A percentile compares a stretch with the other conserved stretches of the same genome.
Conservation (phyloP, 148 eudicot species). For the Fallopia convolvulus region DNA sequence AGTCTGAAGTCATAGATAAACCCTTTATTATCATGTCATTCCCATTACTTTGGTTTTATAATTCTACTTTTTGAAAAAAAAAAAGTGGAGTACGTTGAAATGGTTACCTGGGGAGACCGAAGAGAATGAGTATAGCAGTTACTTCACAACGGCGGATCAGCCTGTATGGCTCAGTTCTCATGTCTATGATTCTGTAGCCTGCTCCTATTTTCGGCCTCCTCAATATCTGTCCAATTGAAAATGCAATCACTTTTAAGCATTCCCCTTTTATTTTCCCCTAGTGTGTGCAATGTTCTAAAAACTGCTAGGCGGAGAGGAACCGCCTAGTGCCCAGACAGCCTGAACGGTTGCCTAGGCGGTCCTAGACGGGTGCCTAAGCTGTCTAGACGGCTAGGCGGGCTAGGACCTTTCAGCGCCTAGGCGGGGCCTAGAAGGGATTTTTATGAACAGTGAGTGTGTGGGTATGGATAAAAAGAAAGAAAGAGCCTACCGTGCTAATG, state of each 20-base stretch:
- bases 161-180: conserved; percentile 18
- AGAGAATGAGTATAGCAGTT: conserved; percentile 18
- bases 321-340: no score
- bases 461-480: neutral
- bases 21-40: neutral
- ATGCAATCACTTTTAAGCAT: neutral
- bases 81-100: neutral
- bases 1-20: conserved; percentile 8
- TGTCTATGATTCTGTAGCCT: conserved; percentile 13
- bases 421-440: no score
- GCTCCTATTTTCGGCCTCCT: conserved; percentile 18
- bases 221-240: conserved; percentile 8
- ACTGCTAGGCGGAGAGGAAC: no score
- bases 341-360: no score
- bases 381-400: no score
- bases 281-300: no score
- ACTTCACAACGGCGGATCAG: conserved; percentile 19
- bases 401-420: no score
- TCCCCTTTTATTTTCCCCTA: no score
- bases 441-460: no score
- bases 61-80: neutral
- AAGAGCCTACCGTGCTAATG: conserved; percentile 13
- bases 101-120: conserved; percentile 17
- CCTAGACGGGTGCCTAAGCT: no score
- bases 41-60: neutral